phyloP scores from a whole-genome alignment of 2,329 filamentous ascomycete species.

The Fusarium miscanthi region DNA sequence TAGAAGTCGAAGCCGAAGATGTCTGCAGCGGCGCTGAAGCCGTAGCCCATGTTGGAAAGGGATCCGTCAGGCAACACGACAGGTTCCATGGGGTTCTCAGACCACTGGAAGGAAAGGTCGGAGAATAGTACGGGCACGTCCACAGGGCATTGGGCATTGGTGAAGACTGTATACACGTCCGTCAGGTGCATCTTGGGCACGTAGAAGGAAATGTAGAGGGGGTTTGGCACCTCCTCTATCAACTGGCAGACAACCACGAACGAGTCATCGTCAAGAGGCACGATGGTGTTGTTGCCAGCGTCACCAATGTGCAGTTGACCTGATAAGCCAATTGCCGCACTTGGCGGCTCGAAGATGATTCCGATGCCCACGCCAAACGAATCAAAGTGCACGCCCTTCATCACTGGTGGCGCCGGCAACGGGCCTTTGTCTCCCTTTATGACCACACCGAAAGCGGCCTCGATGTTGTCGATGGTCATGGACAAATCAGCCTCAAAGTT shows the following conservation, averaged over 20 bases:
- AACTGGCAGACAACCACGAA: slow-evolving; percentile 1
- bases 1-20: not conserved
- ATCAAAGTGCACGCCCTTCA: slow-evolving; percentile 3
- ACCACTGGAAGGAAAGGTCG: not conserved
- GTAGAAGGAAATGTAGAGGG: not conserved
- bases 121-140: not conserved
- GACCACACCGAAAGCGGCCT: not conserved
- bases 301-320: not conserved
- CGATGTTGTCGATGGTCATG: not conserved
- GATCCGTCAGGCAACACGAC: not conserved
- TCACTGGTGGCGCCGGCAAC: fast-evolving
- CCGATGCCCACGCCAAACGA: not conserved
- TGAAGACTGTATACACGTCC: not conserved
- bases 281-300: not conserved
- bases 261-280: not conserved
- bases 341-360: not conserved
- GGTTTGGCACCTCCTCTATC: not conserved
- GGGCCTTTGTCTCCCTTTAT: not conserved
- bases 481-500: not conserved
- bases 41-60: not conserved
- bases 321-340: not conserved
- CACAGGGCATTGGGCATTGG: not conserved
- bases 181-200: slow-evolving; percentile 1
- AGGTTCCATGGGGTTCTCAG: not conserved
- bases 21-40: not conserved